These are phyloP conservation scores for Penicillium odoratum DNA, from an alignment of 495 filamentous ascomycete genomes.

Conservation along the genomic window DNA sequence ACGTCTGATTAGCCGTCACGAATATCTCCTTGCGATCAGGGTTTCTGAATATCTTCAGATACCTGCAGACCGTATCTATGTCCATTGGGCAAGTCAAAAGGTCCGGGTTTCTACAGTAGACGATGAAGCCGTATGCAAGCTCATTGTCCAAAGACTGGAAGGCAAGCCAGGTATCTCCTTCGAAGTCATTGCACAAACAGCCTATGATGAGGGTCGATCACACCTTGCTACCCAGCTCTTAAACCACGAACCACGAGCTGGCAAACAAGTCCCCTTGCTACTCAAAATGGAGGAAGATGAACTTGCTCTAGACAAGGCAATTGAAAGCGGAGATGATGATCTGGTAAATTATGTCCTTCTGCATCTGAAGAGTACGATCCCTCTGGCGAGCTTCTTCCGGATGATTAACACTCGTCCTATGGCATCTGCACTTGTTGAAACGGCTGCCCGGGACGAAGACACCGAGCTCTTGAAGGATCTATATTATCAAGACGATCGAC, in stretches of 20 bases:
- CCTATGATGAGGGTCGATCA: constrained; percentile 89
- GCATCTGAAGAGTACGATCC: constrained; percentile 85
- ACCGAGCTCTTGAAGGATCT: constrained; percentile 87
- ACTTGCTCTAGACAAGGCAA: constrained; percentile 93
- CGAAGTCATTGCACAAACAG: constrained; percentile 89
- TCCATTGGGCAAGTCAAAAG: constrained; percentile 95
- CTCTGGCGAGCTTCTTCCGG: constrained; percentile 88
- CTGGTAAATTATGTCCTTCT: constrained; percentile 87
- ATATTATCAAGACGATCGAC: constrained; percentile 96
- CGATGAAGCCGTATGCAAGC: constrained; percentile 82
- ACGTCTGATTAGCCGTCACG: constrained; percentile 80
- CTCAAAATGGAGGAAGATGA: constrained; percentile 95
- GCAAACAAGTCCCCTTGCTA: constrained; percentile 92
- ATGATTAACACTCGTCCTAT: constrained; percentile 84
- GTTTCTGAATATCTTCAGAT: constrained; percentile 87
- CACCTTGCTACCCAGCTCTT: constrained; percentile 85
- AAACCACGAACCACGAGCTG: constrained; percentile 90
- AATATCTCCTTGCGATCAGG: constrained; percentile 87
- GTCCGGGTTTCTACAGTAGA: constrained; percentile 81
- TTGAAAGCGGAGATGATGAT: constrained; percentile 93
- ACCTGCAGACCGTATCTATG: constrained; percentile 86
- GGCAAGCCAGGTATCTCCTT: constrained; percentile 92
- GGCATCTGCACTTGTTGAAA: constrained; percentile 87
- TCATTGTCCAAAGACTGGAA: constrained; percentile 82
- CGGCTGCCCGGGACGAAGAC: constrained; percentile 74